phyloP scores from a whole-genome alignment of 345 rosid genomes.

The Gossypium stocksii region DNA sequence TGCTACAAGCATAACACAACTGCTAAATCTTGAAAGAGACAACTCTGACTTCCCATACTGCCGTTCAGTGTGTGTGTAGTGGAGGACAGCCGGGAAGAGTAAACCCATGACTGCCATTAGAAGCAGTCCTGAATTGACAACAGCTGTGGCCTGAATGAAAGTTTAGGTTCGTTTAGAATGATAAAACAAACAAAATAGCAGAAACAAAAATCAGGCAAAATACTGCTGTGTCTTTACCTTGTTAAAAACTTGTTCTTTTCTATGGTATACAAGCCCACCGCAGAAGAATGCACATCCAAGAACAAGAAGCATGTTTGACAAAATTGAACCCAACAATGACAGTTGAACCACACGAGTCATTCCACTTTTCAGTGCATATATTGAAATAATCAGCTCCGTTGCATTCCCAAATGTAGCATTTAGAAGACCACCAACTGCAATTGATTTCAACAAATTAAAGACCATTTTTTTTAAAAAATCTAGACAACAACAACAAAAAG shows the following conservation, averaged over 20 bases:
- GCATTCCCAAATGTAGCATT: conserved; percentile 98
- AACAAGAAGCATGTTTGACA: conserved; percentile 92
- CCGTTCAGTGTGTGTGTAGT: conserved; percentile 83
- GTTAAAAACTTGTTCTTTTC: conserved; percentile 73
- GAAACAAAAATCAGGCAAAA: neutral
- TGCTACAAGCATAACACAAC: conserved; percentile 87
- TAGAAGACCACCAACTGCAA: conserved; percentile 82
- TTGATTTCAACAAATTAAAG: conserved; percentile 17
- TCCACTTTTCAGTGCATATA: conserved; percentile 64
- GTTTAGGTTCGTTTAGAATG: conserved; percentile 25
- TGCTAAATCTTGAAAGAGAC: conserved; percentile 92
- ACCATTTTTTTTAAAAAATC: neutral
- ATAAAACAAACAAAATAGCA: neutral
- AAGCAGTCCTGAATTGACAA: conserved; percentile 79
- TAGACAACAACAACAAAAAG: neutral
- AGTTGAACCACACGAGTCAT: conserved; percentile 94
- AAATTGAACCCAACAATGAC: conserved; percentile 85
- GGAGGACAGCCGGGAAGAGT: conserved; percentile 90
- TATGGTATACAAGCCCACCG: conserved; percentile 65
- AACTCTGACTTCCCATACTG: conserved; percentile 83
- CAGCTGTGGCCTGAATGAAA: conserved; percentile 64
- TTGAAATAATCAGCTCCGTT: conserved; percentile 84
- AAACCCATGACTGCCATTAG: conserved; percentile 98
- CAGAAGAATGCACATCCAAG: conserved; percentile 95
- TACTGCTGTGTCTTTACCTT: conserved; percentile 40